Percentiles rank a stretch among this genome's conserved stretches.
Evolutionary conservation across 2,329 filamentous ascomycete species (phyloP).

Genomic region (Clonostachys sp.): DNA sequence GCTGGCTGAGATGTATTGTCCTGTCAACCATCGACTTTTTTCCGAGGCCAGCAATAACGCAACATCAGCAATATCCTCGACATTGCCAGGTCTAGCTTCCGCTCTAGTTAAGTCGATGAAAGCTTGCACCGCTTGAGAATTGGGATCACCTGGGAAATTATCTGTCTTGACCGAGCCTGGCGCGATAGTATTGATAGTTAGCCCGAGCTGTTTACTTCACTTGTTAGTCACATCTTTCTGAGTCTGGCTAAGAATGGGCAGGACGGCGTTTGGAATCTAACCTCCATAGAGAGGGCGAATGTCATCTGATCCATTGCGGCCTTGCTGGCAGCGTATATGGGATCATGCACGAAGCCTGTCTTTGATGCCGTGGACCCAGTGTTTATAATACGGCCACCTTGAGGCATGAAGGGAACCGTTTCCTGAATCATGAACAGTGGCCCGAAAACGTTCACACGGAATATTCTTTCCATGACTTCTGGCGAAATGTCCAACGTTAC

Average conservation of each 20-base stretch:
- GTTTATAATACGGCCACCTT: constrained; percentile 18
- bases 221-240: background rate
- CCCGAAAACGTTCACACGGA: constrained; percentile 25
- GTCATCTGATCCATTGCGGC: constrained; percentile 28
- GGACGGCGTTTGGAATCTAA: constrained; percentile 4
- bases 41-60: constrained; percentile 29
- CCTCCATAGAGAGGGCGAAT: constrained; percentile 22
- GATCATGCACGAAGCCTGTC: constrained; percentile 5
- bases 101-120: constrained; percentile 18
- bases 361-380: constrained; percentile 11
- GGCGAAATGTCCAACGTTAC: constrained; percentile 8
- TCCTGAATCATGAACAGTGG: constrained; percentile 26
- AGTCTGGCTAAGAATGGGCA: background rate
- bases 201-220: constrained; percentile 19
- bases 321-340: constrained; percentile 16
- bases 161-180: constrained; percentile 33
- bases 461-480: constrained; percentile 17
- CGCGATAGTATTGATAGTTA: constrained; percentile 36
- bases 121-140: constrained; percentile 9
- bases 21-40: constrained; percentile 37
- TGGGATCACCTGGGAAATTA: constrained; percentile 7
- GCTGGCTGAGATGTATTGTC: constrained; percentile 30
- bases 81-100: constrained; percentile 22
- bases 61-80: constrained; percentile 35
- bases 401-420: constrained; percentile 25